Percentiles rank a stretch among this genome's conserved stretches.
Conservation (phyloP, 225 moss, liverwort and hornwort species). For the Rhytidiadelphus loreus region DNA sequence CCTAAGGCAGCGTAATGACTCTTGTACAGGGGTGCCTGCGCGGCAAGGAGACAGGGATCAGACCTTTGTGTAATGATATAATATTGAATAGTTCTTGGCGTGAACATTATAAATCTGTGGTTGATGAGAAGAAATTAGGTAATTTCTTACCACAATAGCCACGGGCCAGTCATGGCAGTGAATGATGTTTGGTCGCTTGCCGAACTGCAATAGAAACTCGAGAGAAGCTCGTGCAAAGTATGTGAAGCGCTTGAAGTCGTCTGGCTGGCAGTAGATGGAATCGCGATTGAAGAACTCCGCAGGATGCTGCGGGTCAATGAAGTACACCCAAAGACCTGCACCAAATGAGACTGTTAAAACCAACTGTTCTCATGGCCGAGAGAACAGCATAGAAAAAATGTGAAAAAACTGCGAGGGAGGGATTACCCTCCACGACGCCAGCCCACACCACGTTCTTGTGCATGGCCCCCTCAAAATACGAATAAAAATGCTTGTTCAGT, state of each 20-base stretch:
- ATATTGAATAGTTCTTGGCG: not conserved
- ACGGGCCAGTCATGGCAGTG: slow-evolving; percentile 94
- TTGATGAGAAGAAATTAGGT: not conserved
- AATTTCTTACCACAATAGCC: slow-evolving; percentile 46
- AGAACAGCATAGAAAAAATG: not conserved
- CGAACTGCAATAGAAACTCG: slow-evolving; percentile 72
- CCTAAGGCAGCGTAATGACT: slow-evolving; percentile 54
- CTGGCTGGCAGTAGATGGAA: slow-evolving; percentile 61
- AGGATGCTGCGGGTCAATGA: slow-evolving; percentile 80
- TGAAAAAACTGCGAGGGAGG: not conserved
- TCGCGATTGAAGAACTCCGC: slow-evolving; percentile 67
- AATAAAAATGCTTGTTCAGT: slow-evolving; percentile 66
- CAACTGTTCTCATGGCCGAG: not conserved
- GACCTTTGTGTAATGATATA: not conserved
- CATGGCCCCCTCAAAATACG: slow-evolving; percentile 74
- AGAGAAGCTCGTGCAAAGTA: slow-evolving; percentile 82
- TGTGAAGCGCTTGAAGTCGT: slow-evolving; percentile 76
- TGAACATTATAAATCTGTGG: not conserved
- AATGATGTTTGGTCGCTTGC: slow-evolving; percentile 77
- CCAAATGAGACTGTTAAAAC: not conserved
- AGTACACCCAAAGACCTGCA: slow-evolving; percentile 79
- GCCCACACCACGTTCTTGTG: slow-evolving; percentile 85
- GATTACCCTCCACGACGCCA: slow-evolving; percentile 71
- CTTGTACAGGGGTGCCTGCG: slow-evolving; percentile 77
- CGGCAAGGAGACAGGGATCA: not conserved